Conservation (phyloP, 1,284 basidiomycete genomes). For the Athelia psychrophila region DNA sequence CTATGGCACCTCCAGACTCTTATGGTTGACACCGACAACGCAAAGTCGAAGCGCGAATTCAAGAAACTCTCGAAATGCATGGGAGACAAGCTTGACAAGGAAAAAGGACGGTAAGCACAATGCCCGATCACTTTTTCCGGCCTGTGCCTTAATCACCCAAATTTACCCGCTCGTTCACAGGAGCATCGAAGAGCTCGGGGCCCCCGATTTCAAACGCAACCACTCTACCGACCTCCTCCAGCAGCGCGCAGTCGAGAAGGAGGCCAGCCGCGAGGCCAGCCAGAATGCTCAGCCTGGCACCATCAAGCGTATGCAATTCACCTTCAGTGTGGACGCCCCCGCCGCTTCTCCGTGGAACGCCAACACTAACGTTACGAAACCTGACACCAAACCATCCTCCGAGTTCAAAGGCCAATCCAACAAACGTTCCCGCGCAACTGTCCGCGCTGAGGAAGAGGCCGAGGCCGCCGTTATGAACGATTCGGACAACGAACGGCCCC, state of each 20-base stretch:
- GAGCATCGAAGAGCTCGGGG: constrained; percentile 76
- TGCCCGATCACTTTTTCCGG: constrained; percentile 1
- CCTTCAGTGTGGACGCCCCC: constrained; percentile 75
- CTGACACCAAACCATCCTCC: constrained; percentile 63
- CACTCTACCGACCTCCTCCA: constrained; percentile 72
- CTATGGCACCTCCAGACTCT: constrained; percentile 86
- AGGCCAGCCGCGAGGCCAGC: constrained; percentile 72
- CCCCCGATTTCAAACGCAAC: constrained; percentile 73
- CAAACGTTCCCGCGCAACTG: constrained; percentile 35
- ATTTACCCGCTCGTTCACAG: constrained; percentile 32
- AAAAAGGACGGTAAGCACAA: constrained; percentile 71
- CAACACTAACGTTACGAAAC: constrained; percentile 51
- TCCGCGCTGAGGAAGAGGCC: constrained; percentile 22
- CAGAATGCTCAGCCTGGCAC: constrained; percentile 59
- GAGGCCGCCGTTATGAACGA: constrained; percentile 25
- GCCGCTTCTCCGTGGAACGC: constrained; percentile 50
- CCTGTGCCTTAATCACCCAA: constrained; percentile 23
- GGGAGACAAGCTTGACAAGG: constrained; percentile 85
- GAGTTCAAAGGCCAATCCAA: constrained; percentile 55
- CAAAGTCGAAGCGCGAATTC: constrained; percentile 82
- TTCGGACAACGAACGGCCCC: constrained; percentile 34
- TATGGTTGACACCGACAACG: constrained; percentile 84
- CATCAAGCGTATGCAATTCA: constrained; percentile 83
- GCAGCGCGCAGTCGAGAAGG: constrained; percentile 75
- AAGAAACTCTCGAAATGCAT: constrained; percentile 80